These are phyloP conservation scores for Pseudopyrenochaeta lycopersici DNA, from an alignment of 2,329 filamentous ascomycete genomes.

Conservation along the genomic window DNA sequence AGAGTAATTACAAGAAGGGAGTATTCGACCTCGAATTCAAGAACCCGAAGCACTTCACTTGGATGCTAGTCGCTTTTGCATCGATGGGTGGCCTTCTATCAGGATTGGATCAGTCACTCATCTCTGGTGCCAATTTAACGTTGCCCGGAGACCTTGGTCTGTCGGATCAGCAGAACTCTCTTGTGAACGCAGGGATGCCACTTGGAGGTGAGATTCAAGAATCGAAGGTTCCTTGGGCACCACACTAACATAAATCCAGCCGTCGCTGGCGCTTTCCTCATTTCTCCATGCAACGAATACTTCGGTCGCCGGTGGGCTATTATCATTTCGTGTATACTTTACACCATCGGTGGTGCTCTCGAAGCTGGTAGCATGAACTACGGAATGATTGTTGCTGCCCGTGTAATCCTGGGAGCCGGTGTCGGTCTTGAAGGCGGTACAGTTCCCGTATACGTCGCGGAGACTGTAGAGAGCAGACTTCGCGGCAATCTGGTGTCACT, in stretches of 20 bases:
- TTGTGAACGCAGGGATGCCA: conserved; percentile 76
- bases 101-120: conserved; percentile 76
- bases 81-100: conserved; percentile 78
- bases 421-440: conserved; percentile 79
- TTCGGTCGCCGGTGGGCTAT: conserved; percentile 74
- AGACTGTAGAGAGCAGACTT: conserved; percentile 72
- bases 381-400: conserved; percentile 74
- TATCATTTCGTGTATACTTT: conserved; percentile 73
- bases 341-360: conserved; percentile 74
- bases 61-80: conserved; percentile 74
- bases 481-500: conserved; percentile 77
- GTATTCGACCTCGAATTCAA: conserved; percentile 66
- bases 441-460: conserved; percentile 77
- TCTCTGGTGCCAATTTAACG: conserved; percentile 74
- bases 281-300: conserved; percentile 73
- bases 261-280: conserved; percentile 72
- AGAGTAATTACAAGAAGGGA: conserved; percentile 49
- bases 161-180: conserved; percentile 64
- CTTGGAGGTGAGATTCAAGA: conserved; percentile 57
- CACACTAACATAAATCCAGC: conserved; percentile 50
- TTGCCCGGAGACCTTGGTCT: conserved; percentile 68
- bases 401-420: conserved; percentile 74
- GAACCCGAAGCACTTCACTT: conserved; percentile 72
- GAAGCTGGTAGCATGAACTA: conserved; percentile 74
- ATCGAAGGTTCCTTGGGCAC: too few relatives aligned